Evolutionary conservation across 225 moss, liverwort and hornwort genomes (phyloP).

Genomic region (Physcomitrium patens): DNA sequence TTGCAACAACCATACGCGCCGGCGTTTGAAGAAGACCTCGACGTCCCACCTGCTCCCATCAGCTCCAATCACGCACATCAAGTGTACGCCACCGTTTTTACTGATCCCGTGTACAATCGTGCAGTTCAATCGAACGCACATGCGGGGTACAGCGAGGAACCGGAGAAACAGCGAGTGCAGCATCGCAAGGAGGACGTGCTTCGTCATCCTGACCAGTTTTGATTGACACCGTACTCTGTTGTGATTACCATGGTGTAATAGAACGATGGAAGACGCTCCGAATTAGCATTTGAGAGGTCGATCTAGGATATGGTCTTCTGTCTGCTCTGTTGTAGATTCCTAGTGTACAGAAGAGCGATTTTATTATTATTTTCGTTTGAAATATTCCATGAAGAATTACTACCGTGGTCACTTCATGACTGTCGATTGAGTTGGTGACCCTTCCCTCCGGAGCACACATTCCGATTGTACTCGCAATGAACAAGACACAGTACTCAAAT

Average conservation of each 20-base stretch:
- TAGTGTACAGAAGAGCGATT: too few relatives aligned
- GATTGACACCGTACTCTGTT: background rate
- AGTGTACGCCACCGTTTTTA: conserved; percentile 55
- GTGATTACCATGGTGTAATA: background rate
- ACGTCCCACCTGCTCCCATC: conserved; percentile 39
- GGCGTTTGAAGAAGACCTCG: background rate
- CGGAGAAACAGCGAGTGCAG: background rate
- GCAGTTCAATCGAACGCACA: conserved; percentile 37
- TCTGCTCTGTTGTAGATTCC: too few relatives aligned
- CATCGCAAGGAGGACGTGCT: conserved; percentile 41
- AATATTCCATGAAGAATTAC: too few relatives aligned
- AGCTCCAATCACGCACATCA: conserved; percentile 54
- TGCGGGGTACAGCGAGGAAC: conserved; percentile 37
- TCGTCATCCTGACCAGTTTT: conserved; percentile 41
- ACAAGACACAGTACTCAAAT: background rate
- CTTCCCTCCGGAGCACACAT: too few relatives aligned
- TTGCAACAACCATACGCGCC: background rate
- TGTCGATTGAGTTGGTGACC: too few relatives aligned
- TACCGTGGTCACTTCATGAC: too few relatives aligned
- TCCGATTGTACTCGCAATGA: too few relatives aligned
- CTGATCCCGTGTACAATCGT: conserved; percentile 56
- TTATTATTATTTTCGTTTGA: too few relatives aligned
- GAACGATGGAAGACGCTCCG: background rate
- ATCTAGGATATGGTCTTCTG: background rate
- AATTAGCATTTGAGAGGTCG: background rate